Evolutionary conservation across 257 asterid genomes (phyloP), one percentile per base, ranked within the genome.

Genomic region (Fraxinus pennsylvanica): DNA sequence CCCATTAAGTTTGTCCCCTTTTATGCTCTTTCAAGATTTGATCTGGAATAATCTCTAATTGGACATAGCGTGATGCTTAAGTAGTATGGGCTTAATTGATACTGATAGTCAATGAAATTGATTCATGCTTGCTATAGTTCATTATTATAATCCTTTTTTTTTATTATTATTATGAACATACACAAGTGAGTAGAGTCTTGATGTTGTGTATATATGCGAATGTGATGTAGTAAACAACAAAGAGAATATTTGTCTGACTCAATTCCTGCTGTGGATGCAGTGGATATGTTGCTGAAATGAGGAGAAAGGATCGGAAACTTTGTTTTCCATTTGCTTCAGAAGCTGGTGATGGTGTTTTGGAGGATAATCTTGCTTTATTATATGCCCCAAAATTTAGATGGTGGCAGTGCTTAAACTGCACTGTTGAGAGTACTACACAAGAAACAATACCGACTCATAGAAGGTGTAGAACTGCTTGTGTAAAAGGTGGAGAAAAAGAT

Each of bases 321-420:
- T 90, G 92, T 81, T 77, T 70, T 22, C 89, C 87, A 5, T 93
- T 93, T 87, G 78, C 77, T 54, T 69, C 80, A 22, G 72, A 78
- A 74, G 86, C 68, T 43, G 9, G 52, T 80, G 69, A 81, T 69
- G 75, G n/a, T 38, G 72, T 72, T 73, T 5, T 39, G 17, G 80
- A 57, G 73, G 82, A 73, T 54, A 74, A 79, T 74, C 88, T 93
- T 68, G 91, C 92, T 75, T 87, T 91, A 1, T 30, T 89, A 67
- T 43, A 54, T 19, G 84, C 84, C 57, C 96, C 96, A n/a, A 86
- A 68, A 54, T 89, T 79, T 85, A 89, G 87, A 73, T 89, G 89
- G 90, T 93, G 97, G 97, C 90, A 87, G 78, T 92, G 92, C 76
- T 68, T 83, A 9, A 76, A 79, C 77, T 88, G 96, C 78, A 38